phyloP scores from a whole-genome alignment of 331 rosid species.

The Stylosanthes scabra region DNA sequence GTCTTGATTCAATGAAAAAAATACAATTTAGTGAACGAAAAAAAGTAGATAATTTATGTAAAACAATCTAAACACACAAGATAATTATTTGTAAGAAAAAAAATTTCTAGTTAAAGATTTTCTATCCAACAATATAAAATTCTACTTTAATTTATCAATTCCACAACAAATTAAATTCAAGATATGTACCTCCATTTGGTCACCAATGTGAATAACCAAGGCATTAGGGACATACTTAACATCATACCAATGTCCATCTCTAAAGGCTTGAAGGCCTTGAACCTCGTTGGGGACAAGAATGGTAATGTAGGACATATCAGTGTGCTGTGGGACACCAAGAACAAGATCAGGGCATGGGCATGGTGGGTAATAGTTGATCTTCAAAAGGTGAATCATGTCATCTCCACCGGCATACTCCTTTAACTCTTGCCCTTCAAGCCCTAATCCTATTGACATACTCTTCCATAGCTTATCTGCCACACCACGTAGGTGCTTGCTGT shows the following conservation, averaged over 20 bases:
- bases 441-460: conserved; percentile 59
- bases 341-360: conserved; percentile 79
- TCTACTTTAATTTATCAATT: neutral
- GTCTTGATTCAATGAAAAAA: too few species aligned
- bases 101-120: too few species aligned
- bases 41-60: too few species aligned
- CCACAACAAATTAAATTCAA: neutral
- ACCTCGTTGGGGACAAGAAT: conserved; percentile 71
- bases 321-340: conserved; percentile 72
- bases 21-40: too few species aligned
- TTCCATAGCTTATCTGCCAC: conserved; percentile 62
- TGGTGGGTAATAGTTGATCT: conserved; percentile 81
- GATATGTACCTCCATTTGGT: conserved; percentile 67
- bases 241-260: conserved; percentile 67
- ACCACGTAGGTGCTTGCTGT: conserved; percentile 45
- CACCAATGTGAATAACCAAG: conserved; percentile 72
- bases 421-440: conserved; percentile 58
- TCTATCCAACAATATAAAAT: neutral
- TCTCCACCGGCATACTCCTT: conserved; percentile 62
- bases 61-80: too few species aligned
- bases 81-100: too few species aligned
- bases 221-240: conserved; percentile 74
- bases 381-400: conserved; percentile 54
- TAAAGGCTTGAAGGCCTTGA: conserved; percentile 74
- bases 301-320: conserved; percentile 67